Conservation (phyloP, 2,329 filamentous ascomycete genomes). For the Aspergillus sp. region DNA sequence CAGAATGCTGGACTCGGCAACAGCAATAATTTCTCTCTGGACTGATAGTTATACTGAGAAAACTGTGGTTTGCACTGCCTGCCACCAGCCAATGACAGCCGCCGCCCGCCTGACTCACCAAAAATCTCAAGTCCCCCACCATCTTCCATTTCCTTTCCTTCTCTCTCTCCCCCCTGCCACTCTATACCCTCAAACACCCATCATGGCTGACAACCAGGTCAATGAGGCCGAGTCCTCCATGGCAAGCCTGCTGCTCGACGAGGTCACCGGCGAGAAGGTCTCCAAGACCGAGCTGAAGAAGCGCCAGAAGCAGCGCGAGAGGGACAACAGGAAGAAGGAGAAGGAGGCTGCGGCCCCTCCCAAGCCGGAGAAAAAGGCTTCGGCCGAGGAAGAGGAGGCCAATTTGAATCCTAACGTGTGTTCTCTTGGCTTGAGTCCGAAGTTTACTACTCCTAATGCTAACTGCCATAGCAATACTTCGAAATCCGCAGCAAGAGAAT, state of each 20-base stretch:
- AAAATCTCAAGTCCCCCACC: background rate
- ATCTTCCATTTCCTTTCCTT: background rate
- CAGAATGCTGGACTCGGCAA: too few relatives aligned
- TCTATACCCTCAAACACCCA: too few relatives aligned
- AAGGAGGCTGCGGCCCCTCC: slow-evolving; percentile 62
- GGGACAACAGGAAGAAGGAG: slow-evolving; percentile 79
- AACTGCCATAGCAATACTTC: slow-evolving; percentile 65
- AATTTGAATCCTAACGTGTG: slow-evolving; percentile 66
- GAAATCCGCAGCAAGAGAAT: slow-evolving; percentile 84
- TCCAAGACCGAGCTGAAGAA: slow-evolving; percentile 91
- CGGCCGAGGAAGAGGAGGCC: slow-evolving; percentile 54
- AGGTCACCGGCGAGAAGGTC: slow-evolving; percentile 79
- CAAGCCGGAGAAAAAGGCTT: slow-evolving; percentile 52
- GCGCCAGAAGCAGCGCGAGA: slow-evolving; percentile 81
- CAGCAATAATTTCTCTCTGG: too few relatives aligned
- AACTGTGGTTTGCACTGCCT: too few relatives aligned
- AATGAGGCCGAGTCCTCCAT: slow-evolving; percentile 41
- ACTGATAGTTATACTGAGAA: too few relatives aligned
- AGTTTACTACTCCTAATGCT: background rate
- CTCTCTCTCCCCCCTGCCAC: too few relatives aligned
- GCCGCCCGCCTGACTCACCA: background rate
- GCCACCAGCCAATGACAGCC: too few relatives aligned
- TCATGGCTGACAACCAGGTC: slow-evolving; percentile 33
- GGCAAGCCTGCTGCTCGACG: slow-evolving; percentile 74
- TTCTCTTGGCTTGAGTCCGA: slow-evolving; percentile 9